phyloP scores from a whole-genome alignment of 106 monocot species.

The Chionographis japonica region DNA sequence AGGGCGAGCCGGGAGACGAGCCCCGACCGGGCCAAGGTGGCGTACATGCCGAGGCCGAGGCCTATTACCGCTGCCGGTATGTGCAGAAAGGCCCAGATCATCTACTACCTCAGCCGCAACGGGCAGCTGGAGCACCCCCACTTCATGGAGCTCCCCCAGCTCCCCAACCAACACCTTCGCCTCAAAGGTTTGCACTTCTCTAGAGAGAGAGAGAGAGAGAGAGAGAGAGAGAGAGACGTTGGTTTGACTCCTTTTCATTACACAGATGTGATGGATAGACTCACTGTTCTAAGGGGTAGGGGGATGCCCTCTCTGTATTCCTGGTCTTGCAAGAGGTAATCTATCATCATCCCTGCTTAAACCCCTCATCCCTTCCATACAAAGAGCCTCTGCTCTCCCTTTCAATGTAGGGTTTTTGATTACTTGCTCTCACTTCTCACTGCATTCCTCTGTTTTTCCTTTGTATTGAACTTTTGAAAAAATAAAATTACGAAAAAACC shows the following conservation, averaged over 20 bases:
- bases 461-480: background rate
- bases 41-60: background rate
- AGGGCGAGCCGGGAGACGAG: slow-evolving; percentile 33
- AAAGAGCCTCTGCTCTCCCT: background rate
- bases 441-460: no score
- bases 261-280: slow-evolving; percentile 65
- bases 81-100: slow-evolving; percentile 55
- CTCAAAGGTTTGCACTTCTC: slow-evolving; percentile 47
- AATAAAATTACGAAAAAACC: background rate
- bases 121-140: slow-evolving; percentile 97
- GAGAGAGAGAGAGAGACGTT: background rate
- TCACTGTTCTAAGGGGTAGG: slow-evolving; percentile 63
- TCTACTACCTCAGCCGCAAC: slow-evolving; percentile 83
- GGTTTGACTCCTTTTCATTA: background rate
- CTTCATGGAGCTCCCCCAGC: slow-evolving; percentile 79
- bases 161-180: slow-evolving; percentile 55
- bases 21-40: slow-evolving; percentile 35
- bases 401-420: background rate
- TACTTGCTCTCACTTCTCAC: background rate
- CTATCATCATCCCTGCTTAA: no score
- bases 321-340: slow-evolving; percentile 90
- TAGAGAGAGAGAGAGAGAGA: no score
- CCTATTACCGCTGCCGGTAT: background rate
- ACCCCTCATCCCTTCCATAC: no score
- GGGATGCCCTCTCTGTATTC: slow-evolving; percentile 83